Evolutionary conservation across 2,329 filamentous ascomycete species (phyloP), one percentile per base, ranked within the genome.

Genomic region (Beauveria bassiana): DNA sequence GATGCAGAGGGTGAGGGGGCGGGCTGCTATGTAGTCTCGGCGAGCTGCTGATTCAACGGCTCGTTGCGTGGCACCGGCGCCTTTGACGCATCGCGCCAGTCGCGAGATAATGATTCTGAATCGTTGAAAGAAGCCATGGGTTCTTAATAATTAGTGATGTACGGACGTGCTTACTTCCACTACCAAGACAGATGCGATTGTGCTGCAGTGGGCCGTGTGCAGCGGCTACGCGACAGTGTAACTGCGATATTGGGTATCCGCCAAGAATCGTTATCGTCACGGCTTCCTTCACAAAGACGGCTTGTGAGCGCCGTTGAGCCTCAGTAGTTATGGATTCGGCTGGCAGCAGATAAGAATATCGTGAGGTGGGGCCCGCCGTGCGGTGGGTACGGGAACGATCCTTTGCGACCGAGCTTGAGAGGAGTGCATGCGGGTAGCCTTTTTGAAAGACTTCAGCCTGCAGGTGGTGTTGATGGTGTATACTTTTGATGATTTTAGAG

Each of bases 301-400:
- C 31, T 53, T 16, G 50, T 40, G 10, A n/a, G 50, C 38, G n/a
- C n/a, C 20, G 55, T 58, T 58, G 55, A 58, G 55, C 55, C 45
- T 31, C 56, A 59, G 2, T 20, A 24, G 2, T 2, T 24, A 38
- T 43, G 52, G 18, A 38, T 42, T 57, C 54, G 34, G 22, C 34
- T 43, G 50, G 56, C 34, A 22, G 31, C 12, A 38, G 31, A 59
- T 59, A 51, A 51, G 20, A 58, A 18, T 38, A 59, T 59, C 56
- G 46, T 59, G 46, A 59, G 38, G 56, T 59, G 56, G 56, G 56
- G 46, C 46, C 22, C 31, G 34, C 55, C 31, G 28, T 14, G 26
- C 28, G 18, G 46, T 50, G 56, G 56, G 38, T 59, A 51, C 56
- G 46, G 56, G 34, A 59, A 59, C 56, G 46, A 59, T 59, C 46